Percentiles rank a stretch among this genome's conserved stretches.
phyloP scores from a whole-genome alignment of 208 protist genomes.

The Vickermania spadyakhi region DNA sequence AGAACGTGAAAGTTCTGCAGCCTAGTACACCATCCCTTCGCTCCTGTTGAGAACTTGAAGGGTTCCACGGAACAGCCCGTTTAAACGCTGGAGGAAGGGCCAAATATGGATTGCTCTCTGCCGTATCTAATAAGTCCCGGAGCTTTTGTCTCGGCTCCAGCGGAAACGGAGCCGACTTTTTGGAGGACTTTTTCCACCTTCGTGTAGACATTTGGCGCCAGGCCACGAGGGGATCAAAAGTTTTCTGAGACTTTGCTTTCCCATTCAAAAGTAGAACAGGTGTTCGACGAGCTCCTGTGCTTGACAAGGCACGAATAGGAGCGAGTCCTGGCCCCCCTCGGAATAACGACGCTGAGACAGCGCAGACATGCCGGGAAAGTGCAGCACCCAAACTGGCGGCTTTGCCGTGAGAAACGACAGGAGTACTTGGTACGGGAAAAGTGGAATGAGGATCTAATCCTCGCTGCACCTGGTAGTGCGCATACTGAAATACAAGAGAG shows the following conservation, averaged over 20 bases:
- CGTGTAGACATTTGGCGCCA: not conserved
- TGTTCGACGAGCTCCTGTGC: not conserved
- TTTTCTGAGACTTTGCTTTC: not conserved
- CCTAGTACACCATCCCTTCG: not conserved
- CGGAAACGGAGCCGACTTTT: not conserved
- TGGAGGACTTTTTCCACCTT: too few relatives aligned
- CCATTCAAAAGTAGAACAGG: not conserved
- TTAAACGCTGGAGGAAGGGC: not conserved
- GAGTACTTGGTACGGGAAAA: too few relatives aligned
- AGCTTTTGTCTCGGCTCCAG: not conserved
- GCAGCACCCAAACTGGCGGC: not conserved
- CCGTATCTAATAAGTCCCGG: not conserved
- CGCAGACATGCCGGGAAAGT: not conserved
- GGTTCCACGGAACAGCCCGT: not conserved
- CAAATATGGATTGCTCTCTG: not conserved
- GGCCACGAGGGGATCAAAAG: not conserved
- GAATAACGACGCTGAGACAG: too few relatives aligned
- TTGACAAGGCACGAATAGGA: too few relatives aligned
- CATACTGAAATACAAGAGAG: not conserved
- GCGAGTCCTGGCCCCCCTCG: too few relatives aligned
- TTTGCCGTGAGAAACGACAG: not conserved
- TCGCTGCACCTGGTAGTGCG: not conserved
- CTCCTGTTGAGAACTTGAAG: not conserved
- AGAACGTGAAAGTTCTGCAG: not conserved
- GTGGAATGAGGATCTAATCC: not conserved